A percentile compares a stretch with the other conserved stretches of the same genome.
These are phyloP conservation scores for Hibiscus syriacus DNA, from an alignment of 345 rosid genomes.

Conservation along the genomic window DNA sequence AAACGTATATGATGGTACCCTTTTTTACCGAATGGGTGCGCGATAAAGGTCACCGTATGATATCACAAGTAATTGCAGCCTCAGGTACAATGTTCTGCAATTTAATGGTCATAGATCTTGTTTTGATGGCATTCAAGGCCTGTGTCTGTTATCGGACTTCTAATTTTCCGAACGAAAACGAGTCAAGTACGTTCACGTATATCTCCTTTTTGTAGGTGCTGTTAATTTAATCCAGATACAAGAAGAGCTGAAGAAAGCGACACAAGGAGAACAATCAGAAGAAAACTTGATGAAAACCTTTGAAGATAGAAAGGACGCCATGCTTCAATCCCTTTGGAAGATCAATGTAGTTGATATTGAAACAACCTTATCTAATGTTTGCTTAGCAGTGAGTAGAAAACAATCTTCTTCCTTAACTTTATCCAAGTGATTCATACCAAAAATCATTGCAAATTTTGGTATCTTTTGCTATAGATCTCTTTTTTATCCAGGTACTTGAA, in stretches of 20 bases:
- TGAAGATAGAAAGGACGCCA: slow-evolving; percentile 66
- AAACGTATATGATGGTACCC: slow-evolving; percentile 81
- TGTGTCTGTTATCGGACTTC: neutral
- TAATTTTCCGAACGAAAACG: slow-evolving; percentile 1
- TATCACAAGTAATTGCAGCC: slow-evolving; percentile 96
- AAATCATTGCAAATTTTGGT: neutral
- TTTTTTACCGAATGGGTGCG: slow-evolving; percentile 98
- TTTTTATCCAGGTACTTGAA: slow-evolving; percentile 53
- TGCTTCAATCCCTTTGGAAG: slow-evolving; percentile 95
- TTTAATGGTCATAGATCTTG: neutral
- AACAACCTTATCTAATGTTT: slow-evolving; percentile 71
- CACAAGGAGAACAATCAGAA: slow-evolving; percentile 59
- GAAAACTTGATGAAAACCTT: slow-evolving; percentile 56
- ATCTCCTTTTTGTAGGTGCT: slow-evolving; percentile 48
- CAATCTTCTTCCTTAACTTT: neutral
- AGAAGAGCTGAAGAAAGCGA: slow-evolving; percentile 69
- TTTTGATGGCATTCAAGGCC: neutral
- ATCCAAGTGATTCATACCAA: neutral
- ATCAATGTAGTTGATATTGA: slow-evolving; percentile 92
- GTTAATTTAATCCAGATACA: slow-evolving; percentile 70
- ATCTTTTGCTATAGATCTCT: neutral
- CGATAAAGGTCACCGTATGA: slow-evolving; percentile 84
- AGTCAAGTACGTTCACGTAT: neutral
- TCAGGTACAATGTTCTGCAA: slow-evolving; percentile 44
- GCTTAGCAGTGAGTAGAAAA: slow-evolving; percentile 55